These are phyloP conservation scores for Eucalyptus sp. DNA, from an alignment of 345 rosid genomes.

Conservation along the genomic window DNA sequence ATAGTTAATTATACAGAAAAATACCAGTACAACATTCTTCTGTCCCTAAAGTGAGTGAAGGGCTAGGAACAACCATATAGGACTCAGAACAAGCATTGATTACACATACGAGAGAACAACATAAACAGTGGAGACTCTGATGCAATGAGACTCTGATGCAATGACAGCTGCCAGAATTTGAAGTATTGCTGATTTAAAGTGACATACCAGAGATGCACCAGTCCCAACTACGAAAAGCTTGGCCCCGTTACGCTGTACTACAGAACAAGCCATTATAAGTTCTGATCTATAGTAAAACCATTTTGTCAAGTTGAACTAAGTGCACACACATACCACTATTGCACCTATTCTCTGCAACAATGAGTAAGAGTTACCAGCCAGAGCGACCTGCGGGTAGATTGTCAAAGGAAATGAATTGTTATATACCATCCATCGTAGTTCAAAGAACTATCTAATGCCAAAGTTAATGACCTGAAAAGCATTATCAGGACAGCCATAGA, in stretches of 20 bases:
- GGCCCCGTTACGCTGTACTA: slow-evolving; percentile 79
- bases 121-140: not conserved
- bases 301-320: not conserved
- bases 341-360: slow-evolving; percentile 81
- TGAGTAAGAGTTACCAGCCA: slow-evolving; percentile 80
- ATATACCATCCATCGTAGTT: not conserved
- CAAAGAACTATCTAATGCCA: not conserved
- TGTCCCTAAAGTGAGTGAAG: not conserved
- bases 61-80: not conserved
- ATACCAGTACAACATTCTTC: not conserved
- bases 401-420: not conserved
- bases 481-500: slow-evolving; percentile 88
- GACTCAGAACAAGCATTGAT: not conserved
- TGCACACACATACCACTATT: slow-evolving; percentile 39
- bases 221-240: slow-evolving; percentile 94
- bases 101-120: not conserved
- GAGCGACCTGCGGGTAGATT: slow-evolving; percentile 46
- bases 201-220: slow-evolving; percentile 70
- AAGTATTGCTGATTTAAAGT: not conserved
- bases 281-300: not conserved
- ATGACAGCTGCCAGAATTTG: not conserved
- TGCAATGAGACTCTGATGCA: not conserved
- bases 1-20: not conserved
- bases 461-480: slow-evolving; percentile 73
- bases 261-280: not conserved